Evolutionary conservation across 495 filamentous ascomycete genomes (phyloP).

Genomic region (Neurospora sp.): DNA sequence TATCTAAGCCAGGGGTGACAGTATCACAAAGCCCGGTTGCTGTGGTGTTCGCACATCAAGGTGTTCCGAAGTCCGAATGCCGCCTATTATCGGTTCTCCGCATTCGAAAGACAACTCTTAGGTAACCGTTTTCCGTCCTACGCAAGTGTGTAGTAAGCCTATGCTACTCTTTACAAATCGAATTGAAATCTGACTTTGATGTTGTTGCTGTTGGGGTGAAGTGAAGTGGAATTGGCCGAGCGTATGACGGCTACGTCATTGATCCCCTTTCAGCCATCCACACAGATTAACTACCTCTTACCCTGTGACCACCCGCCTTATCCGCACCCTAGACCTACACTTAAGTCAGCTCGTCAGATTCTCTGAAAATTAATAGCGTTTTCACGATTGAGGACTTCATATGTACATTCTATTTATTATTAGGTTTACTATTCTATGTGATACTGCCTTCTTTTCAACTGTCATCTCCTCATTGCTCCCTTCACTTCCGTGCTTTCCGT

Average conservation of each 20-base stretch:
- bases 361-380: no score
- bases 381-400: no score
- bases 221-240: not conserved
- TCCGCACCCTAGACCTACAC: no score
- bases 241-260: not conserved
- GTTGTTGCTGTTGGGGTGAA: not conserved
- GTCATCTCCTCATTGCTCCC: not conserved
- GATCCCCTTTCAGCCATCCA: no score
- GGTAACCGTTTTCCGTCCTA: not conserved
- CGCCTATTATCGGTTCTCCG: not conserved
- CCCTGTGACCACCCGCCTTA: no score
- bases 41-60: not conserved
- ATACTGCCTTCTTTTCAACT: no score
- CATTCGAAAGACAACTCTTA: not conserved
- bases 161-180: not conserved
- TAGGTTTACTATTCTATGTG: no score
- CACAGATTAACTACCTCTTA: no score
- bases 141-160: not conserved
- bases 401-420: no score
- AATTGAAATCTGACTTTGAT: not conserved
- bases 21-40: not conserved
- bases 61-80: not conserved
- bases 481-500: not conserved
- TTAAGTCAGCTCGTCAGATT: no score
- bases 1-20: not conserved